A percentile compares a stretch with the other conserved stretches of the same genome.
Evolutionary conservation across 2,329 filamentous ascomycete species (phyloP).

Genomic region (Xylariaceae sp.): DNA sequence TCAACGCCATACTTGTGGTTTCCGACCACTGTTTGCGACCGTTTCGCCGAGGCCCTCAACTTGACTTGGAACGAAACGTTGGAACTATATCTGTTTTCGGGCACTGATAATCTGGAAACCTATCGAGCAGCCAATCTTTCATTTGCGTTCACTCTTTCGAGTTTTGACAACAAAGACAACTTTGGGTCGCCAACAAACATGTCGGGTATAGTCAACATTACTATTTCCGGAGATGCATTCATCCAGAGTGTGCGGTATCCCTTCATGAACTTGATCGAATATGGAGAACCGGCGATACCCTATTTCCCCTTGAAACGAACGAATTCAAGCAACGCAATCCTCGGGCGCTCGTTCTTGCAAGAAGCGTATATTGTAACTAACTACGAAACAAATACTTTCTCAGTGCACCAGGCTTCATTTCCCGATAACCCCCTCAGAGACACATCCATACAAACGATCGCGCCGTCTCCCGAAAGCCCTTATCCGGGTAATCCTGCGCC

Average conservation of each 20-base stretch:
- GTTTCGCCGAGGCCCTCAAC: slow-evolving; percentile 62
- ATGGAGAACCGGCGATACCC: slow-evolving; percentile 44
- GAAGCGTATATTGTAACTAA: slow-evolving; percentile 61
- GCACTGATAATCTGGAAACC: slow-evolving; percentile 50
- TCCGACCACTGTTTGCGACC: slow-evolving; percentile 57
- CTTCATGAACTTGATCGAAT: slow-evolving; percentile 45
- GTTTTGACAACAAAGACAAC: slow-evolving; percentile 52
- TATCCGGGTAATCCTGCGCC: slow-evolving; percentile 40
- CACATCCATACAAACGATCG: slow-evolving; percentile 42
- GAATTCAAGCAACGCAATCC: slow-evolving; percentile 50
- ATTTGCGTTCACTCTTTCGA: slow-evolving; percentile 58
- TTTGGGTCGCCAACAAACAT: slow-evolving; percentile 48
- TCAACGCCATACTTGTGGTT: slow-evolving; percentile 65
- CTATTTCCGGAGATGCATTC: slow-evolving; percentile 50
- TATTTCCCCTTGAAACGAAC: slow-evolving; percentile 67
- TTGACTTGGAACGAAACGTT: slow-evolving; percentile 63
- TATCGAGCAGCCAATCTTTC: slow-evolving; percentile 47
- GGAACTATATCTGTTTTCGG: slow-evolving; percentile 62
- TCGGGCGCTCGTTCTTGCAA: slow-evolving; percentile 69
- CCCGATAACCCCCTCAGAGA: slow-evolving; percentile 41
- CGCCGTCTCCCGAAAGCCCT: slow-evolving; percentile 43
- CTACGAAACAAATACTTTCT: slow-evolving; percentile 53
- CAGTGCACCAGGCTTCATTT: slow-evolving; percentile 54
- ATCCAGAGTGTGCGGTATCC: slow-evolving; percentile 50
- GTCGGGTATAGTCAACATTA: slow-evolving; percentile 55